phyloP scores from a whole-genome alignment of 192 early-diverging fungal species.

The Chytriomyces sp. region DNA sequence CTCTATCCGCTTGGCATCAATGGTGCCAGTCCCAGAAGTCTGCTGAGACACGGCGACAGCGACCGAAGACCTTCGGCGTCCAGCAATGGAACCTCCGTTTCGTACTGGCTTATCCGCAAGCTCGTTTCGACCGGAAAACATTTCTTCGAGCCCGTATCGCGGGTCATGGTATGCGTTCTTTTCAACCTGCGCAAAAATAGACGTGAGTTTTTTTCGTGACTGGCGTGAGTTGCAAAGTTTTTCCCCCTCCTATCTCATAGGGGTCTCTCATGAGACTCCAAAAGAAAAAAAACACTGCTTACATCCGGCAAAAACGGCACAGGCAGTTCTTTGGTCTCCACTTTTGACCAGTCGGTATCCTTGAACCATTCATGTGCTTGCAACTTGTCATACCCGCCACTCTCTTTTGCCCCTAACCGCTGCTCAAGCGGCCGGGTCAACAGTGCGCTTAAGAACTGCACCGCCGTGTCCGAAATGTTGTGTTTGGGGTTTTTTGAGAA shows the following conservation, averaged over 20 bases:
- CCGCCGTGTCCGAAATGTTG: conserved; percentile 14
- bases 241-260: neutral
- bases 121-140: conserved; percentile 32
- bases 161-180: conserved; percentile 33
- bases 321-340: conserved; percentile 70
- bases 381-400: conserved; percentile 71
- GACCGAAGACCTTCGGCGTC: conserved; percentile 20
- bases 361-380: conserved; percentile 82
- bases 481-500: conserved; percentile 63
- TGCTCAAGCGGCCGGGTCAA: conserved; percentile 42
- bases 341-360: conserved; percentile 75
- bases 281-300: conserved; percentile 35
- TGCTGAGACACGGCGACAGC: neutral
- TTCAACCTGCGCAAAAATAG: conserved; percentile 8
- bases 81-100: conserved; percentile 20
- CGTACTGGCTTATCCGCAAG: conserved; percentile 26
- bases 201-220: no score
- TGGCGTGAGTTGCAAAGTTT: no score
- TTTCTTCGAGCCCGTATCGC: conserved; percentile 32
- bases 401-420: conserved; percentile 76
- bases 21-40: neutral
- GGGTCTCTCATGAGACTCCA: neutral
- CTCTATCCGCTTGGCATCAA: neutral
- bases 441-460: conserved; percentile 11
- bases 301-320: conserved; percentile 90